phyloP scores from a whole-genome alignment of 768 basidiomycete genomes.

The Dentipellis fragilis region DNA sequence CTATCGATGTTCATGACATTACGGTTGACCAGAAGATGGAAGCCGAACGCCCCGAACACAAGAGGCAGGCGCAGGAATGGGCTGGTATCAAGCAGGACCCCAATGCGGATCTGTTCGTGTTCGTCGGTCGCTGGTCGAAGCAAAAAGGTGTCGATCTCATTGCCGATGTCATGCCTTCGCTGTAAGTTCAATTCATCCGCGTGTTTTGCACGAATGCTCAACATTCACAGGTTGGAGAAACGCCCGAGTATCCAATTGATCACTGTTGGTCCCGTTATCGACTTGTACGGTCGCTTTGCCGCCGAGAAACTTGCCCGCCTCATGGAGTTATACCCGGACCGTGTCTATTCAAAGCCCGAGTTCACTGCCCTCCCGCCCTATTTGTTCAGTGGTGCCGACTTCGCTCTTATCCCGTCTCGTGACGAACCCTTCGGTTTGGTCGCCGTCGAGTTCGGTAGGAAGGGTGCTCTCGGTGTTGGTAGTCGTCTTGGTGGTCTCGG shows the following conservation, averaged over 20 bases:
- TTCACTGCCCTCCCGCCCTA: constrained; percentile 91
- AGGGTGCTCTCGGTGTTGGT: constrained; percentile 93
- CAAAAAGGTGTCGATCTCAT: constrained; percentile 98
- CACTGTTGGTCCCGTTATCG: constrained; percentile 89
- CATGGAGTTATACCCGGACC: constrained; percentile 92
- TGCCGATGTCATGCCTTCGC: constrained; percentile 85
- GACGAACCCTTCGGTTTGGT: constrained; percentile 96
- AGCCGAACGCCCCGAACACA: constrained; percentile 82
- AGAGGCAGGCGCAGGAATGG: constrained; percentile 93
- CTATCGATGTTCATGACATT: constrained; percentile 60
- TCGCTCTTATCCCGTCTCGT: constrained; percentile 90
- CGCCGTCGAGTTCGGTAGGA: constrained; percentile 92
- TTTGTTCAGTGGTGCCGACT: constrained; percentile 90
- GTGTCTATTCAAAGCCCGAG: constrained; percentile 93
- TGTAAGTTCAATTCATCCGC: constrained; percentile 39
- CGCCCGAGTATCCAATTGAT: constrained; percentile 79
- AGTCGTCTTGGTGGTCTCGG: constrained; percentile 90
- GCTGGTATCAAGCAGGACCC: constrained; percentile 89
- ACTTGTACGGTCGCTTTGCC: constrained; percentile 90
- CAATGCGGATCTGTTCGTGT: constrained; percentile 83
- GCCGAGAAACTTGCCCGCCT: constrained; percentile 88
- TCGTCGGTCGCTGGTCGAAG: constrained; percentile 97
- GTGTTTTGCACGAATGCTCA: constrained; percentile 2
- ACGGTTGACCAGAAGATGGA: constrained; percentile 74
- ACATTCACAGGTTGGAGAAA: constrained; percentile 60